phyloP scores from a whole-genome alignment of 257 asterid genomes.

The Solanum arcanum region DNA sequence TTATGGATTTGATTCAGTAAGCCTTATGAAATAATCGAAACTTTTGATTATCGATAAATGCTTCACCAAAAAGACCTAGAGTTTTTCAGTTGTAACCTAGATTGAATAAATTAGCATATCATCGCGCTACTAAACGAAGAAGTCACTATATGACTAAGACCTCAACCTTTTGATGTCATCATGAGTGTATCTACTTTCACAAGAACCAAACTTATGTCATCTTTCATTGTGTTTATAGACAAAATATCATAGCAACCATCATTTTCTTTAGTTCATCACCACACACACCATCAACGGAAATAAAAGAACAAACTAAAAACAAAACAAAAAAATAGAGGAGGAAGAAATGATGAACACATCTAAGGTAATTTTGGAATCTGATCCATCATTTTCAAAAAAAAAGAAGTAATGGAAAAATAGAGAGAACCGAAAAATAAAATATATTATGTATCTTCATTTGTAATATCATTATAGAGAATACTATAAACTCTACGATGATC shows the following conservation, averaged over 20 bases:
- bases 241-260: slow-evolving; percentile 29
- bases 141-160: background rate
- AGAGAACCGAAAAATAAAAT: slow-evolving; percentile 10
- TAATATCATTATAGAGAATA: no score
- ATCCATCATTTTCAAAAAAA: slow-evolving; percentile 19
- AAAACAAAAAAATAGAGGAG: background rate
- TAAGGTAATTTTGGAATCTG: slow-evolving; percentile 14
- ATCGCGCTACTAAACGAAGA: background rate
- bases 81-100: background rate
- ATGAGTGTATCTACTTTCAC: background rate
- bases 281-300: slow-evolving; percentile 19
- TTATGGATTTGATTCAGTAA: background rate
- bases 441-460: background rate
- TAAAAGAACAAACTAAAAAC: background rate
- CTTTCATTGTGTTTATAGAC: slow-evolving; percentile 3
- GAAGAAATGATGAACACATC: background rate
- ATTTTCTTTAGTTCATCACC: slow-evolving; percentile 31
- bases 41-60: background rate
- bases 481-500: no score
- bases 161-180: background rate
- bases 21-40: background rate
- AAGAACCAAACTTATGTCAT: slow-evolving; percentile 28
- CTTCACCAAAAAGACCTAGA: background rate
- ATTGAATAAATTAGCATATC: background rate
- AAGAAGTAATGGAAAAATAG: background rate